Evolutionary conservation across 1,284 basidiomycete genomes (phyloP), one percentile per base, ranked within the genome.

Genomic region (Ceratobasidium sp.): DNA sequence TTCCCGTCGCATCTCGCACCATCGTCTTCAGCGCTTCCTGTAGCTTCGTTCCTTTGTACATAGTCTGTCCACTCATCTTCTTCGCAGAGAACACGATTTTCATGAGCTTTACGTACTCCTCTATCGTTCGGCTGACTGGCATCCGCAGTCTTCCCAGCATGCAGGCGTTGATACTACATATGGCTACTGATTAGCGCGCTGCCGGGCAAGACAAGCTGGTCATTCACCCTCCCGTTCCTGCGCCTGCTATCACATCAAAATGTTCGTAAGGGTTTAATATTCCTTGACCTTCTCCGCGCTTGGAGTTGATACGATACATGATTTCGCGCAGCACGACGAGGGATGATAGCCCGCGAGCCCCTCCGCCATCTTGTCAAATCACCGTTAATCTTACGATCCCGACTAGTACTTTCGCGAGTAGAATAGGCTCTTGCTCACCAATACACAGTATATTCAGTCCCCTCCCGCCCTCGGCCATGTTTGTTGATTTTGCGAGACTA

Each of bases 131-230:
- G 6, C 69, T 66, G 46, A 76, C 75, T 50, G 75, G 72, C 42
- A 78, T 70, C 6, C 75, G 71, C 19, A 78, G 72, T 7, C 77
- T 74, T 11, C 77, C 78, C 11, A 79, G 71, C 49, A 79, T 73
- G 8, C 78, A 69, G 7, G 77, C 74, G 39, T 77, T 73, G 2
- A 79, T 73, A 0, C 75, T 77, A 47, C 11, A 11, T 36, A 11
- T 36, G 33, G 11, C 2, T 13, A 21, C 39, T 23, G 47, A 8
- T 29, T 16, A 27, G 21, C 5, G 4, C 16, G 27, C 16, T 3
- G 30, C 25, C 25, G 13, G 16, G 9, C 39, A 1, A 21, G 7
- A 39, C 6, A 25, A 8, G 1, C 25, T 8, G n/a, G 14, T 7
- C 13, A 52, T 47, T 1, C 27, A 53, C 59, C 33, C 59, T 14